Evolutionary conservation across 1,139 yeast species (phyloP).

Genomic region (Yamadazyma blattariae): DNA sequence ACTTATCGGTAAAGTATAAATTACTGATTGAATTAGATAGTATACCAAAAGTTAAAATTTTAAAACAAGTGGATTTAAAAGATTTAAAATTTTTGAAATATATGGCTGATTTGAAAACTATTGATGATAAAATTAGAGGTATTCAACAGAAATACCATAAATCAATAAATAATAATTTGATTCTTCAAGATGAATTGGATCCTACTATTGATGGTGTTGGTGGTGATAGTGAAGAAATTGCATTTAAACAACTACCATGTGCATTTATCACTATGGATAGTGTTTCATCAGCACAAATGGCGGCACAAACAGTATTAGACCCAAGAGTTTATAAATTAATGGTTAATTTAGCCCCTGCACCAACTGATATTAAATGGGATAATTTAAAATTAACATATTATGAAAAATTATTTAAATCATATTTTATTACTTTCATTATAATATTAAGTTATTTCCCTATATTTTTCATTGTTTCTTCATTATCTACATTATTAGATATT

Average conservation of each 20-base stretch:
- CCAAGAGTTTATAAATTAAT: constrained; percentile 73
- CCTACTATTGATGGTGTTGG: too few species aligned
- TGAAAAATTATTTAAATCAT: constrained; percentile 54
- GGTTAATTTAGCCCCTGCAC: constrained; percentile 75
- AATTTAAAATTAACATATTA: constrained; percentile 60
- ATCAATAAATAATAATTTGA: constrained; percentile 11
- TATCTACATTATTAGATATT: constrained; percentile 69
- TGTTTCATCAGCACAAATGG: constrained; percentile 83
- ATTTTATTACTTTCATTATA: constrained; percentile 58
- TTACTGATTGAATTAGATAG: constrained; percentile 40
- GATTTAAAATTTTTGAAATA: constrained; percentile 12
- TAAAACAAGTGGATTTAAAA: constrained; percentile 12
- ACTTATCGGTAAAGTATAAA: constrained; percentile 45
- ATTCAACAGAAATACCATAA: constrained; percentile 28
- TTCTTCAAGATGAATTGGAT: constrained; percentile 19
- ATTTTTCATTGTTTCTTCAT: constrained; percentile 68
- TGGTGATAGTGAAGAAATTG: too few species aligned
- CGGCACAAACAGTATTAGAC: constrained; percentile 77
- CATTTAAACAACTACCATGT: constrained; percentile 50
- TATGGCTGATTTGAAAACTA: constrained; percentile 20
- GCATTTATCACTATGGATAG: constrained; percentile 83
- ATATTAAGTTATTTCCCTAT: constrained; percentile 62
- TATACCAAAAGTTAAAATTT: constrained; percentile 29
- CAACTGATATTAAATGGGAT: constrained; percentile 76
- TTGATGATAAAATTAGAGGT: constrained; percentile 27